Evolutionary conservation across 306 rosid species (phyloP).

Genomic region (Vigna reflexopilosa): DNA sequence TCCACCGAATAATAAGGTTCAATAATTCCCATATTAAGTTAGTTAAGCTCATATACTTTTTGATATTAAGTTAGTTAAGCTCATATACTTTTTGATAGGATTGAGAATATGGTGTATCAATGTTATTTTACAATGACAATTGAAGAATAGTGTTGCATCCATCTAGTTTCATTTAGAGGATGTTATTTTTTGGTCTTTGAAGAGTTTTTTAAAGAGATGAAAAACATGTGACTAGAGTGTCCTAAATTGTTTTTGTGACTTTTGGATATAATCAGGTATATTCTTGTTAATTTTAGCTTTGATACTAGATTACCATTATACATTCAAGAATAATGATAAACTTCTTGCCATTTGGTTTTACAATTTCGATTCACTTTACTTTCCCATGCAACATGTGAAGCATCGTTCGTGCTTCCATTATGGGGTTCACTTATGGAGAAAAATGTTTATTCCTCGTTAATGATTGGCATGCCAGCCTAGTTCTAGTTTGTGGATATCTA

Average conservation of each 20-base stretch:
- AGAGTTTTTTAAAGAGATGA: conserved; percentile 26
- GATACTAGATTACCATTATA: conserved; percentile 26
- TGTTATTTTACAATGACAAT: not conserved
- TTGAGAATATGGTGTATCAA: not conserved
- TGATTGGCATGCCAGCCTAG: conserved; percentile 97
- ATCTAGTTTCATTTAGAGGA: conserved; percentile 30
- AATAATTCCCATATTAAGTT: too few relatives aligned
- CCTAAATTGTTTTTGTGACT: conserved; percentile 55
- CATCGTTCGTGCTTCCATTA: conserved; percentile 88
- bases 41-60: too few relatives aligned
- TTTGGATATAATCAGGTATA: conserved; percentile 86
- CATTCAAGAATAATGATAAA: conserved; percentile 50
- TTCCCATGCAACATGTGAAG: conserved; percentile 93
- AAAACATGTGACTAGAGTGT: conserved; percentile 46
- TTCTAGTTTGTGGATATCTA: conserved; percentile 66
- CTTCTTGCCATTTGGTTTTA: conserved; percentile 62
- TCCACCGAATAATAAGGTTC: too few relatives aligned
- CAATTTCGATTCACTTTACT: conserved; percentile 97
- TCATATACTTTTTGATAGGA: not conserved
- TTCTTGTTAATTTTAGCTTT: too few relatives aligned
- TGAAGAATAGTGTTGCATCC: not conserved
- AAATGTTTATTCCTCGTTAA: conserved; percentile 74
- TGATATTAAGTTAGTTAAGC: not conserved
- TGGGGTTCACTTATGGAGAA: conserved; percentile 88
- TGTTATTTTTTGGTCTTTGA: not conserved